phyloP scores from a whole-genome alignment of 306 rosid genomes.

The Senna tora region DNA sequence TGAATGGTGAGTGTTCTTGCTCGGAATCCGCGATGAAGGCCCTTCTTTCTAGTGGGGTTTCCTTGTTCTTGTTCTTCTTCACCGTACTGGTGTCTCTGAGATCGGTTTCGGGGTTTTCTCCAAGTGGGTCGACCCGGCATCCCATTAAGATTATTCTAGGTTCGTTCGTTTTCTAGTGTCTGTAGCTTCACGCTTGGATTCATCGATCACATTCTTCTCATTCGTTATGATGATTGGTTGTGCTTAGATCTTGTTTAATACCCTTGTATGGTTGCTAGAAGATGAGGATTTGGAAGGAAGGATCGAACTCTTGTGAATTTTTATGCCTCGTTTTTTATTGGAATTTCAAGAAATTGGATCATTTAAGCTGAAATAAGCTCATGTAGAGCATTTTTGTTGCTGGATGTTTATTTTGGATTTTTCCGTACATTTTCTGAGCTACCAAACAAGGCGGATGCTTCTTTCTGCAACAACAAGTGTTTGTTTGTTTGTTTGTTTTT shows the following conservation, averaged over 20 bases:
- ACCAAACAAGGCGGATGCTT: slow-evolving; percentile 19
- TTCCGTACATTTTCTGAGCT: slow-evolving; percentile 12
- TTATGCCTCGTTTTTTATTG: slow-evolving; percentile 10
- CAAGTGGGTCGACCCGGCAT: slow-evolving; percentile 39
- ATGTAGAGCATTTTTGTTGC: slow-evolving; percentile 7
- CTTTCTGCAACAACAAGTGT: too few relatives aligned
- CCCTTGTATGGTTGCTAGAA: slow-evolving; percentile 30
- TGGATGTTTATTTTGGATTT: background rate
- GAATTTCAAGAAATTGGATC: slow-evolving; percentile 31
- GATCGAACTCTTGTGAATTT: slow-evolving; percentile 23
- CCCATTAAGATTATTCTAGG: slow-evolving; percentile 57
- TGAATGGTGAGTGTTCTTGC: slow-evolving; percentile 34
- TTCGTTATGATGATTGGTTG: slow-evolving; percentile 39
- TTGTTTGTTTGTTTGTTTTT: too few relatives aligned
- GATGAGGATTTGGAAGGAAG: slow-evolving; percentile 13
- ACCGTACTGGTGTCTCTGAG: slow-evolving; percentile 43
- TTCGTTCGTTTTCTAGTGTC: slow-evolving; percentile 43
- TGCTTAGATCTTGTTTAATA: slow-evolving; percentile 22
- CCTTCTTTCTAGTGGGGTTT: slow-evolving; percentile 37
- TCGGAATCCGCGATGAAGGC: slow-evolving; percentile 48
- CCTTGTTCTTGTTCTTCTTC: slow-evolving; percentile 40
- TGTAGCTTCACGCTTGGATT: background rate
- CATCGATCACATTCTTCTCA: background rate
- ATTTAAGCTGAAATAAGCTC: background rate
- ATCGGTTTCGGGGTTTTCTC: slow-evolving; percentile 59